A percentile compares a stretch with the other conserved stretches of the same genome.
Evolutionary conservation across 768 basidiomycete species (phyloP).

Genomic region (Pulveroboletus sp.): DNA sequence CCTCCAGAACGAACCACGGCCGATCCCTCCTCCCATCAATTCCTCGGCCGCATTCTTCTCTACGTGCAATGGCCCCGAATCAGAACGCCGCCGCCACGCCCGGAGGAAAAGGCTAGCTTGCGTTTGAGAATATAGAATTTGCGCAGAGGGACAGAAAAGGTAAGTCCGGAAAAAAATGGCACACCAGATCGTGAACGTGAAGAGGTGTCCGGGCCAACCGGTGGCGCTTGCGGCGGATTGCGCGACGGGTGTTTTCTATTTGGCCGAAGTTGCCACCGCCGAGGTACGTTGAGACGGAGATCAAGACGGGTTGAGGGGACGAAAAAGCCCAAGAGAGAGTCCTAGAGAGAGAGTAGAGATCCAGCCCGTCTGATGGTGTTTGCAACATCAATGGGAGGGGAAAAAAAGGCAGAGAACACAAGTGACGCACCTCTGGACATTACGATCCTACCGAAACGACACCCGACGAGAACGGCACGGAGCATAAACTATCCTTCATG

Average conservation of each 20-base stretch:
- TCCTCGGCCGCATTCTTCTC: slow-evolving; percentile 48
- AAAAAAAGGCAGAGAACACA: not conserved
- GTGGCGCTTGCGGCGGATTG: slow-evolving; percentile 34
- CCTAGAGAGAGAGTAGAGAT: slow-evolving; percentile 63
- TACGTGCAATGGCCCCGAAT: slow-evolving; percentile 63
- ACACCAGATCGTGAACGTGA: slow-evolving; percentile 50
- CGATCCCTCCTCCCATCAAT: slow-evolving; percentile 71
- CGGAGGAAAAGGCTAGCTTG: slow-evolving; percentile 59
- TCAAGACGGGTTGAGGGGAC: slow-evolving; percentile 54
- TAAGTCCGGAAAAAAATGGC: slow-evolving; percentile 46
- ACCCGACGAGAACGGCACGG: slow-evolving; percentile 49
- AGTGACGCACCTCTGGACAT: slow-evolving; percentile 46
- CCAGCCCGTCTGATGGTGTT: slow-evolving; percentile 45
- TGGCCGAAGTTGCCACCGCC: slow-evolving; percentile 55
- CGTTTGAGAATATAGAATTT: slow-evolving; percentile 60
- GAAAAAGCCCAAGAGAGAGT: slow-evolving; percentile 46
- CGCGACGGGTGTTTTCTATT: slow-evolving; percentile 46
- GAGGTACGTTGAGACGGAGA: slow-evolving; percentile 40
- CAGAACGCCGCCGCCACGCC: slow-evolving; percentile 62
- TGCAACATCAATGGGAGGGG: not conserved
- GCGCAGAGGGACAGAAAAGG: slow-evolving; percentile 61
- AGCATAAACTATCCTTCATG: slow-evolving; percentile 43
- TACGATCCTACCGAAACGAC: slow-evolving; percentile 51
- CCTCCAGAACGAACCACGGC: slow-evolving; percentile 79
- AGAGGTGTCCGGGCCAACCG: slow-evolving; percentile 55